These are phyloP conservation scores for Eucalyptus rudis DNA, from an alignment of 345 rosid genomes.

Conservation along the genomic window DNA sequence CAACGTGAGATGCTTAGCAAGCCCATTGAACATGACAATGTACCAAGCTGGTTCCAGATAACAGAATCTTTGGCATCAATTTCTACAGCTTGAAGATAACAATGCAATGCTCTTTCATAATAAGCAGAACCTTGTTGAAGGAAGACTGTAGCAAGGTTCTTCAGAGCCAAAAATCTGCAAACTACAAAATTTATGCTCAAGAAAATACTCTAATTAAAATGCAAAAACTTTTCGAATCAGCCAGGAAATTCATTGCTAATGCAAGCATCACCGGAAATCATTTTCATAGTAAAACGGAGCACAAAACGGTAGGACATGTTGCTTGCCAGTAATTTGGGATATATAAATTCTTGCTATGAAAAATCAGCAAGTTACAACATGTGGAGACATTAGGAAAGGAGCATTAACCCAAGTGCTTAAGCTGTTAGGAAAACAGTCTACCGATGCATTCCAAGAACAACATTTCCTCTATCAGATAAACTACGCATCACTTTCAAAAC, in stretches of 20 bases:
- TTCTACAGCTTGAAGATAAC: constrained; percentile 98
- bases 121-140: constrained; percentile 81
- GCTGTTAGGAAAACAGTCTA: neutral
- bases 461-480: neutral
- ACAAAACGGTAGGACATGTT: neutral
- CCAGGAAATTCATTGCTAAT: neutral
- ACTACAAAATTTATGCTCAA: neutral
- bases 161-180: constrained; percentile 85
- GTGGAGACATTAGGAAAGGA: neutral
- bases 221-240: neutral
- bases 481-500: neutral
- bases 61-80: constrained; percentile 94
- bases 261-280: neutral
- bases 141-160: constrained; percentile 84
- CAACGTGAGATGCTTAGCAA: constrained; percentile 78
- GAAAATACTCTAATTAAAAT: neutral
- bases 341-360: neutral
- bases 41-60: constrained; percentile 96
- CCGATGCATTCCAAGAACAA: neutral
- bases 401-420: neutral
- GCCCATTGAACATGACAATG: constrained; percentile 96
- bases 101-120: constrained; percentile 73
- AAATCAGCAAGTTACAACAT: neutral
- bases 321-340: neutral
- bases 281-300: neutral